Base-by-base conservation (phyloP, 352 stramenopile species). In the Thalassiosira ordinaria region DNA sequence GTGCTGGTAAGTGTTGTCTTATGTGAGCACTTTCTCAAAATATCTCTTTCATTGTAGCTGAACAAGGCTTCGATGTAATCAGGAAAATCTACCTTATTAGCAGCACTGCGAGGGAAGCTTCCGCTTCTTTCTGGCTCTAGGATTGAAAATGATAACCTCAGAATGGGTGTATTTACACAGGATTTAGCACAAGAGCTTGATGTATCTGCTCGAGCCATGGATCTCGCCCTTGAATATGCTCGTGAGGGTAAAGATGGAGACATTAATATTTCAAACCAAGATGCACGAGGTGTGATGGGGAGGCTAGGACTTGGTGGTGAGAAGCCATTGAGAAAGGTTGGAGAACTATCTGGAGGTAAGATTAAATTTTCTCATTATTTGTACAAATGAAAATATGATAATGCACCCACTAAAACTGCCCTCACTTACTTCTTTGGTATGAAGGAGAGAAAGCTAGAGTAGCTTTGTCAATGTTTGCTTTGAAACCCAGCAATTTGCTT, bases 61-160 rank as follows among this genome's bases (percentile, higher is more conserved):
- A n/a, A n/a, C n/a, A 39, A 91, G 6, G 35, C 13, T n/a, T 27
- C 26, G 60, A 8, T 68, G 18, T 24, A 18, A 9, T 46, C 26
- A 49, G 96, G 96, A 49, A 99, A 99, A 85, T 97, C 89, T 52
- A 99, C 97, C n/a, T 86, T 99, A 18, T 93, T 99, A 53, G 96
- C 98, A 78, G 93, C 98, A 33, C 92, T 99, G 44, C 82, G 97
- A 41, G 97, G 96, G 2, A 92, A 94, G 14, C 88, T 98, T 27
- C 87, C 86, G 11, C 52, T 92, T 5, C 53, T 92, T 16, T 14
- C 61, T 29, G 91, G 92, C 44, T 74, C 89, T 31, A 67, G 89
- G 26, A 88, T 83, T 52, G 80, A 92, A 74, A 94, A 94, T 77
- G 76, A 87, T 37, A 53, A 64, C 39, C 11, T 13, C 35, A 73